Conservation (phyloP, 768 basidiomycete genomes). For the Tricholoma hemisulphureum region DNA sequence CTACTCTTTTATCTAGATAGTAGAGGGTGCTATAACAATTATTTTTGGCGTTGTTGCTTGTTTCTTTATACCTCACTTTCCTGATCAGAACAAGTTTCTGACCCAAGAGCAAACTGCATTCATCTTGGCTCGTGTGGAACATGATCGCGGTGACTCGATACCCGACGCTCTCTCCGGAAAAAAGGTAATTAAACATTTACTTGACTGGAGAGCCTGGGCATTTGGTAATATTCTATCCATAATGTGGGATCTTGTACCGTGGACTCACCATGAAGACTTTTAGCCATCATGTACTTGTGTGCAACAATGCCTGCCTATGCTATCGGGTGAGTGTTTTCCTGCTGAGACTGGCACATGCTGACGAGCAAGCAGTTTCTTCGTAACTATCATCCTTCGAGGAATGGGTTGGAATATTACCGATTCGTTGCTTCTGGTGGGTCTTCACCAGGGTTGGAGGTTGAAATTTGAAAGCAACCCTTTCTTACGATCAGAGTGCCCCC, state of each 20-base stretch:
- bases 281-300: conserved; percentile 51
- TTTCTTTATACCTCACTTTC: conserved; percentile 47
- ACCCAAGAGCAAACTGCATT: conserved; percentile 40
- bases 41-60: conserved; percentile 41
- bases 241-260: not conserved
- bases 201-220: conserved; percentile 51
- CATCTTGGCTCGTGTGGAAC: conserved; percentile 43
- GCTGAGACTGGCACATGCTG: not conserved
- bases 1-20: conserved; percentile 34
- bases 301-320: conserved; percentile 49
- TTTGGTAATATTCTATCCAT: conserved; percentile 31
- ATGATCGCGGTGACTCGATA: conserved; percentile 49
- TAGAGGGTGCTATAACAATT: conserved; percentile 49
- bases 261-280: not conserved
- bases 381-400: conserved; percentile 46
- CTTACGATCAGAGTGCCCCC: conserved; percentile 40
- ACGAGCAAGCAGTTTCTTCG: conserved; percentile 35
- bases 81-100: conserved; percentile 48
- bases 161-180: conserved; percentile 39
- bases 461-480: conserved; percentile 1
- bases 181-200: conserved; percentile 36
- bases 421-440: conserved; percentile 42
- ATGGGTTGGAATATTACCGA: conserved; percentile 47
- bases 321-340: conserved; percentile 36
- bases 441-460: not conserved